A percentile compares a stretch with the other conserved stretches of the same genome.
Evolutionary conservation across 78 protist genomes (phyloP).

Genomic region (Monocercomonoides exilis): DNA sequence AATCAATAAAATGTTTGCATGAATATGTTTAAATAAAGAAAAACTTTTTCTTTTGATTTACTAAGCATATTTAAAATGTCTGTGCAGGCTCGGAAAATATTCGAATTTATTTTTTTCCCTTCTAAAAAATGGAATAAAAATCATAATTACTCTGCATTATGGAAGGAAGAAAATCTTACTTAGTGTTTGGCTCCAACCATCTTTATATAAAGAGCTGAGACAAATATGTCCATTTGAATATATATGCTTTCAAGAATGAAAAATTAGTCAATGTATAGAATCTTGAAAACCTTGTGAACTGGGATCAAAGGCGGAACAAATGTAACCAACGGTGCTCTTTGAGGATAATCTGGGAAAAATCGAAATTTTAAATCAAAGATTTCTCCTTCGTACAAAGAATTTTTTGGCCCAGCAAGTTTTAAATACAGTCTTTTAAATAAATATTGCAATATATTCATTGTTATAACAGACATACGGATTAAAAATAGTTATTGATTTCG

Average conservation of each 20-base stretch:
- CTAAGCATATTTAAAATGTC: neutral
- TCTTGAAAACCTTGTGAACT: neutral
- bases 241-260: neutral
- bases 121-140: no score
- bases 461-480: no score
- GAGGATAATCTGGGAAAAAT: neutral
- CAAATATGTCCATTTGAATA: neutral
- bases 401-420: neutral
- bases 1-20: no score
- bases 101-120: no score
- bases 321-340: neutral
- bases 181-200: neutral
- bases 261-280: no score
- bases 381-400: neutral
- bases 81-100: neutral
- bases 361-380: neutral
- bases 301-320: neutral
- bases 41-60: neutral
- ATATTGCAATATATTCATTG: no score
- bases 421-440: no score
- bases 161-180: neutral
- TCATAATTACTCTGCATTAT: neutral
- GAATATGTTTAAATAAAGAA: no score
- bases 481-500: no score
- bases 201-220: neutral